Conservation (phyloP, 768 basidiomycete species). For the Boletus rubroflammeus region DNA sequence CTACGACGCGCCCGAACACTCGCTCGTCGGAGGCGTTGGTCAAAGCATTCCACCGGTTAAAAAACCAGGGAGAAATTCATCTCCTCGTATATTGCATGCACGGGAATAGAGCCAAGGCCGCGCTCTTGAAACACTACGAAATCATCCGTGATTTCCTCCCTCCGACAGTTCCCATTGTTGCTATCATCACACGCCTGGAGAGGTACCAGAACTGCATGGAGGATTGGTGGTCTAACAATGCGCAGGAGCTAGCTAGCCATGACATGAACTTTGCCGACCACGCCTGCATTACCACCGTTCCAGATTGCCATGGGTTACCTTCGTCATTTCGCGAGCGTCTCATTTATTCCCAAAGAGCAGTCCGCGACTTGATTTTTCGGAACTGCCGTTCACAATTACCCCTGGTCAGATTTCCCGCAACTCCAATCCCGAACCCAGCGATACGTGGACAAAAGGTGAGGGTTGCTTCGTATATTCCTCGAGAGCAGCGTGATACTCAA, state of each 20-base stretch:
- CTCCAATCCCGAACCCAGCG: not conserved
- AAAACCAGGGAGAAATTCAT: slow-evolving; percentile 5
- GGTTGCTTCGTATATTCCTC: not conserved
- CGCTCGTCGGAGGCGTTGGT: slow-evolving; percentile 6
- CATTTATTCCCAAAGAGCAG: slow-evolving; percentile 7
- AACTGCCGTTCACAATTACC: slow-evolving; percentile 1
- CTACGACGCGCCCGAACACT: not conserved
- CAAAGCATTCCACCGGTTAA: slow-evolving; percentile 12
- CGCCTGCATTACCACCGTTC: slow-evolving; percentile 20
- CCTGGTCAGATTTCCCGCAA: slow-evolving; percentile 9
- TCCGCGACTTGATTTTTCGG: slow-evolving; percentile 13
- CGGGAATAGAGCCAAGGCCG: slow-evolving; percentile 15
- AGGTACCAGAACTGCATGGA: slow-evolving; percentile 21
- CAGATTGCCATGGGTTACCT: slow-evolving; percentile 1
- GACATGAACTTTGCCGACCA: slow-evolving; percentile 21
- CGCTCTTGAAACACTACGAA: slow-evolving; percentile 19
- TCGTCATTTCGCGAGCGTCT: slow-evolving; percentile 9
- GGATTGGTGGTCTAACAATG: slow-evolving; percentile 22
- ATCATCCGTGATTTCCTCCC: slow-evolving; percentile 5
- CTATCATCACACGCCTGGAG: slow-evolving; percentile 22
- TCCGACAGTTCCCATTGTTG: slow-evolving; percentile 14
- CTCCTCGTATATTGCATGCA: slow-evolving; percentile 22
- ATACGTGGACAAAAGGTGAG: slow-evolving; percentile 5
- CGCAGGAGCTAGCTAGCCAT: not conserved
- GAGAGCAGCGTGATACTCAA: not conserved